Base-by-base conservation (phyloP, 2,329 filamentous ascomycete species). In the Coniochaeta sp. region DNA sequence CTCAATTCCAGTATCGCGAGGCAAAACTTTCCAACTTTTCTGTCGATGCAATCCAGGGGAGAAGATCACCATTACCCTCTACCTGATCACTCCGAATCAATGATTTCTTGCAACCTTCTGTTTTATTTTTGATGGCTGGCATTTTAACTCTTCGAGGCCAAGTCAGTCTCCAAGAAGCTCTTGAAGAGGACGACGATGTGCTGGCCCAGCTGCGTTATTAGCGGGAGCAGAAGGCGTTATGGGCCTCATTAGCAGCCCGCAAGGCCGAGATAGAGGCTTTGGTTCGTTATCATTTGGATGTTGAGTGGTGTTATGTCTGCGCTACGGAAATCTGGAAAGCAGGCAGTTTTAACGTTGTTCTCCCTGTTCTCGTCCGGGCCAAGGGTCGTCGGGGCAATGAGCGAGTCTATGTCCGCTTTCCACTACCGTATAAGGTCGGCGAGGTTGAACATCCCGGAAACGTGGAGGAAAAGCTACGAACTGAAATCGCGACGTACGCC, bases 401-500 rank as follows among this genome's bases (percentile, higher is more conserved):
- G 12, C 5, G 22, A 42, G 36, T 38, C 22, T 42, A 4, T n/a
- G 22, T 57, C 24, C 55, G 55, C 19, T n/a, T 57, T 19, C 38
- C 55, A 7, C 19, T 57, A 1, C 32, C 55, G 4, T 57, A 57
- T n/a, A 40, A 16, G 32, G 24, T 57, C 24, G 34, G 55, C 19
- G 55, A 57, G 22, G 34, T 30, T 4, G 4, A 36, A 3, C 3
- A 4, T 9, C 63, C 65, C 4, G 70, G 71, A 44, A 72, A 65
- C 1, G 61, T 72, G 17, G 68, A 74, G 50, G 70, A 73, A 59
- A 74, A 74, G 62, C 55, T 73, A 28, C 63, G 69, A 54, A 70
- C 65, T 55, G 70, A 74, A 64, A 69, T 69, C 7, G 70, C 67
- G 61, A 65, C 65, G 28, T 73, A 73, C 59, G 61, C 63, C 9